Evolutionary conservation across 257 asterid genomes (phyloP).

Genomic region (Lycium ferocissimum): DNA sequence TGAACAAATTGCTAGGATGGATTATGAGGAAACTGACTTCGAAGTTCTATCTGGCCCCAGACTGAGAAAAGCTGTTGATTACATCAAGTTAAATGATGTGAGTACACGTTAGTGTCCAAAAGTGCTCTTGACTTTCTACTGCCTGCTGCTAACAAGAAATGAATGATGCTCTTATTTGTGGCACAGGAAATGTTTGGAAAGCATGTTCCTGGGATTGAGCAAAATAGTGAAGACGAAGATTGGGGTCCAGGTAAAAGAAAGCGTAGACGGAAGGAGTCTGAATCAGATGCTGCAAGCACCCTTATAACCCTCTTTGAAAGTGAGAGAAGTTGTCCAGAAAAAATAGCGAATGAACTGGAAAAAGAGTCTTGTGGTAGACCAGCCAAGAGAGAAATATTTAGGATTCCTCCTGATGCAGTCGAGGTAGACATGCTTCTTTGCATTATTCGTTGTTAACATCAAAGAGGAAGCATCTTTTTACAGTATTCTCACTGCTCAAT

Average conservation of each 20-base stretch:
- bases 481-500: constrained; percentile 36
- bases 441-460: constrained; percentile 8
- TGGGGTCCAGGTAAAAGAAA: constrained; percentile 88
- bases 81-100: constrained; percentile 79
- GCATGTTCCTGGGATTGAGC: constrained; percentile 62
- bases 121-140: neutral
- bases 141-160: neutral
- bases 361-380: constrained; percentile 41
- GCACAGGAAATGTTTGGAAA: constrained; percentile 92
- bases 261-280: constrained; percentile 74
- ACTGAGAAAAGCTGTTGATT: constrained; percentile 81
- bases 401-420: constrained; percentile 78
- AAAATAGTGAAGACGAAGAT: constrained; percentile 93
- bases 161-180: neutral
- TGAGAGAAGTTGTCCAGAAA: constrained; percentile 48
- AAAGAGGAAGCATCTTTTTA: constrained; percentile 11
- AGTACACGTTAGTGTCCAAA: constrained; percentile 43
- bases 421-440: constrained; percentile 59
- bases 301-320: constrained; percentile 59
- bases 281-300: constrained; percentile 71
- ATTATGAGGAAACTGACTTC: constrained; percentile 63
- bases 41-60: constrained; percentile 71
- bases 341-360: constrained; percentile 42
- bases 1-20: constrained; percentile 47
- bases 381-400: constrained; percentile 65